Evolutionary conservation across 2,329 filamentous ascomycete species (phyloP), one percentile per base, ranked within the genome.

Genomic region (Ciborinia camelliae): DNA sequence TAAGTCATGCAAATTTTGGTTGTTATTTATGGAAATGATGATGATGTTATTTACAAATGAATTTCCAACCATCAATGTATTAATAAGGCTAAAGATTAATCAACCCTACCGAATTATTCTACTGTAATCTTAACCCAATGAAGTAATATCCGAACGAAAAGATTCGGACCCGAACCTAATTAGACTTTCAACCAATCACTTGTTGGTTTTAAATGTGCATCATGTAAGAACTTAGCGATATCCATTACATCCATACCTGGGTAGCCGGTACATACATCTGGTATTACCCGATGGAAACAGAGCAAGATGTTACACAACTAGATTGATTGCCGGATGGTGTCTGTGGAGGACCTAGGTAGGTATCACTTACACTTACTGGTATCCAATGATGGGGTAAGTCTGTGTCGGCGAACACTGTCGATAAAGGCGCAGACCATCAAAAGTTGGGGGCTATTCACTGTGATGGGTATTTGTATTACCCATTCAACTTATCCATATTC

Each of bases 361-460:
- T n/a, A n/a, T n/a, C n/a, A n/a, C n/a, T n/a, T n/a, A n/a, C n/a
- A n/a, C n/a, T 43, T n/a, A 2, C 20, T n/a, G 26, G 6, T 23
- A n/a, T 23, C 14, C 54, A 57, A 57, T 32, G 32, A 57, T 57
- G 39, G 39, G 54, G 32, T 30, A 4, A 43, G 4, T 15, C 6
- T n/a, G 9, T 57, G 12, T 41, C 30, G 50, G 35, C 15, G 14
- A 39, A 39, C 35, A 28, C 20, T 32, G 48, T 51, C 12, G 51
- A 18, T 53, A 39, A 37, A 2, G 26, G 37, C 10, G 26, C 53
- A 57, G 53, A 43, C 7, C 23, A 6, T n/a, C 23, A 26, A 57
- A 57, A 57, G 18, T 45, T 57, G 53, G 53, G 26, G 53, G 53
- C 39, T 57, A 15, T 30, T 57, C 37, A 57, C 37, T 55, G 35